Conservation (phyloP, 352 stramenopile species). For the Pythium guiyangense region DNA sequence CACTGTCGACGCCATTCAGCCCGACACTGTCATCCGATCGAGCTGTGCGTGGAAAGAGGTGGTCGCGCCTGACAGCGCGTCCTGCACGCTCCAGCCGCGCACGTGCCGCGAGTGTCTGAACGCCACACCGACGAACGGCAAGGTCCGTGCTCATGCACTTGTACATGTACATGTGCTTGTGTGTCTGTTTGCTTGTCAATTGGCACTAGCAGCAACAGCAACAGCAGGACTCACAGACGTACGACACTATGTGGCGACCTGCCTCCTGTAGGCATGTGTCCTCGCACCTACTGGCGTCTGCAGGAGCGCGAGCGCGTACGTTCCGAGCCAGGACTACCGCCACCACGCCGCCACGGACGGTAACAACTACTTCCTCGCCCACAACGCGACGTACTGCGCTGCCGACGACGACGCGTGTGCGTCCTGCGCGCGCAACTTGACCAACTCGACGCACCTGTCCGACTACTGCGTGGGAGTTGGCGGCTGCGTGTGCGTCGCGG, state of each 20-base stretch:
- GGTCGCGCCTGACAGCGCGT: slow-evolving; percentile 6
- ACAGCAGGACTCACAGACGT: too few relatives aligned
- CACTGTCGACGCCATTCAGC: neutral
- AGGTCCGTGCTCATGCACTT: slow-evolving; percentile 29
- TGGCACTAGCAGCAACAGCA: too few relatives aligned
- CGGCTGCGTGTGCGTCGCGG: slow-evolving; percentile 31
- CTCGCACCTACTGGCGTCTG: slow-evolving; percentile 25
- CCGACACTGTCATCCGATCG: slow-evolving; percentile 2
- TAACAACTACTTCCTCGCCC: slow-evolving; percentile 17
- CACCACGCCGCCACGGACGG: slow-evolving; percentile 1
- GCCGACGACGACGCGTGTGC: slow-evolving; percentile 13
- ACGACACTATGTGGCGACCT: too few relatives aligned
- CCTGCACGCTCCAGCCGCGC: slow-evolving; percentile 17
- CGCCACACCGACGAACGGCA: slow-evolving; percentile 19
- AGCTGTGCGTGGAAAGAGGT: slow-evolving; percentile 30
- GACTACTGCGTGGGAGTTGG: slow-evolving; percentile 17
- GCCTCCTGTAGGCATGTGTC: slow-evolving; percentile 14
- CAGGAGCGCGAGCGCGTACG: slow-evolving; percentile 12
- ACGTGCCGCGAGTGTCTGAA: slow-evolving; percentile 34
- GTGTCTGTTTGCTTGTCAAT: neutral
- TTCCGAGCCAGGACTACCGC: slow-evolving; percentile 21
- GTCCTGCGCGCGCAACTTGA: too few relatives aligned
- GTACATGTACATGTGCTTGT: too few relatives aligned
- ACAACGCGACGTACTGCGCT: slow-evolving; percentile 21
- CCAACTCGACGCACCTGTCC: slow-evolving; percentile 12